Evolutionary conservation across 1,284 basidiomycete species (phyloP).

Genomic region (Trichosporon sp.): DNA sequence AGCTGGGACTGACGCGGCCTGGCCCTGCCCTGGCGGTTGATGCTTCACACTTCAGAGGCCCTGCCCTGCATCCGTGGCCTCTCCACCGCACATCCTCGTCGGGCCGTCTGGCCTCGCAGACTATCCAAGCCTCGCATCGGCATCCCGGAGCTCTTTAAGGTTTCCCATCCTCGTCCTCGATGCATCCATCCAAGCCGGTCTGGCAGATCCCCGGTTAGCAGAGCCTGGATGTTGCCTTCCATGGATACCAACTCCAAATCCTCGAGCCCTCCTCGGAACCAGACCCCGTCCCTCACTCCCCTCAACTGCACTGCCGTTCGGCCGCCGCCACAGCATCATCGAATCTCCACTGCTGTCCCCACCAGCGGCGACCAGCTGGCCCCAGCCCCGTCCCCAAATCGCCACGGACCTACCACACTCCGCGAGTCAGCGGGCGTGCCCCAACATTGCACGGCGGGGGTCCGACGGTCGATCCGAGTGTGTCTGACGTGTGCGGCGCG

Average conservation of each 20-base stretch:
- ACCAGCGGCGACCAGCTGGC: not conserved
- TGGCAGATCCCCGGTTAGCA: not conserved
- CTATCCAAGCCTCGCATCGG: not conserved
- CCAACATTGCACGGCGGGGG: not conserved
- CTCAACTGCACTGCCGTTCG: not conserved
- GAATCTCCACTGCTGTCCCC: not conserved
- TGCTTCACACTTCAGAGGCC: not conserved
- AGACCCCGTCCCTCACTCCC: not conserved
- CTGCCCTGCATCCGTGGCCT: not conserved
- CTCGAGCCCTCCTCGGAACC: not conserved
- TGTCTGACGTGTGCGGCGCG: not conserved
- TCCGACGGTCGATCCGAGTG: not conserved
- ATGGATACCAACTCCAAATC: not conserved
- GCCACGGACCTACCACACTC: not conserved
- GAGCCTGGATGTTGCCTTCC: not conserved
- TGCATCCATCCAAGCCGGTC: not conserved
- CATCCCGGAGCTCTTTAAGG: not conserved
- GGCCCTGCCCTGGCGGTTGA: not conserved
- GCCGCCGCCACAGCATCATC: not conserved
- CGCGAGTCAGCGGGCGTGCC: not conserved
- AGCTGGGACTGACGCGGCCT: not conserved
- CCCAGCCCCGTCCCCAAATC: not conserved
- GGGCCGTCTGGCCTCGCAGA: too few relatives aligned
- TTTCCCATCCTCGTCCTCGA: not conserved
- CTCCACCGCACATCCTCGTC: too few relatives aligned